These are phyloP conservation scores for Euphorbia pulcherrima DNA, from an alignment of 345 rosid species.

Conservation along the genomic window DNA sequence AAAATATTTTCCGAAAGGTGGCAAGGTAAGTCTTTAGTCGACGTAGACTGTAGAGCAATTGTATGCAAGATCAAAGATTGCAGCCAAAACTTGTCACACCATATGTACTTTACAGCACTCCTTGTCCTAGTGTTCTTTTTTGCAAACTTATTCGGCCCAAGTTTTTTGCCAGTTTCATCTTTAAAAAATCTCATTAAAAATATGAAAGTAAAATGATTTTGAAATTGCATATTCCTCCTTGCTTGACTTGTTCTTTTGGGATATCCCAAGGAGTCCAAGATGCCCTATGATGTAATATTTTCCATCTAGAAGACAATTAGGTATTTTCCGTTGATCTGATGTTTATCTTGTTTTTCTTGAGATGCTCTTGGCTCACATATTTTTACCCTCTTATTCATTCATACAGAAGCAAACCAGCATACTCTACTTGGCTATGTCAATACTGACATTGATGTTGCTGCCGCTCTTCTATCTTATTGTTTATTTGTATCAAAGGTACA, in stretches of 20 bases:
- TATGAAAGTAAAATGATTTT: neutral
- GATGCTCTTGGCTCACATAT: conserved; percentile 3
- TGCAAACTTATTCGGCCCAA: conserved; percentile 3
- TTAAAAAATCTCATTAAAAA: neutral
- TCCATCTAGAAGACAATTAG: neutral
- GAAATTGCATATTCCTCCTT: neutral
- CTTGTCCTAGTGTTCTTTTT: conserved; percentile 4
- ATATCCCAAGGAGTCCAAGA: neutral
- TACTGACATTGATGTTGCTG: conserved; percentile 78
- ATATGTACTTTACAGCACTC: neutral
- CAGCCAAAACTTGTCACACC: neutral
- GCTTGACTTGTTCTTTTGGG: conserved; percentile 10
- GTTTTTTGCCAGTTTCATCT: neutral
- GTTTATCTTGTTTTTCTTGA: conserved; percentile 4
- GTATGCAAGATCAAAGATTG: conserved; percentile 6
- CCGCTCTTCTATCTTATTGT: conserved; percentile 79
- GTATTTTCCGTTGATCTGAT: neutral
- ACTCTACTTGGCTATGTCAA: conserved; percentile 67
- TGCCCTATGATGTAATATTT: neutral
- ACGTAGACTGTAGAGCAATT: conserved; percentile 10
- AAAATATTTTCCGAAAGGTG: conserved; percentile 70
- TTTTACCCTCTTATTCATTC: conserved; percentile 2
- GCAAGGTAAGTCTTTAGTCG: conserved; percentile 50
- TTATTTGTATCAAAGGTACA: conserved; percentile 71
- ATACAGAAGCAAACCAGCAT: conserved; percentile 68